Conservation (phyloP, 1,139 yeast genomes). For the Candida smagusa region DNA sequence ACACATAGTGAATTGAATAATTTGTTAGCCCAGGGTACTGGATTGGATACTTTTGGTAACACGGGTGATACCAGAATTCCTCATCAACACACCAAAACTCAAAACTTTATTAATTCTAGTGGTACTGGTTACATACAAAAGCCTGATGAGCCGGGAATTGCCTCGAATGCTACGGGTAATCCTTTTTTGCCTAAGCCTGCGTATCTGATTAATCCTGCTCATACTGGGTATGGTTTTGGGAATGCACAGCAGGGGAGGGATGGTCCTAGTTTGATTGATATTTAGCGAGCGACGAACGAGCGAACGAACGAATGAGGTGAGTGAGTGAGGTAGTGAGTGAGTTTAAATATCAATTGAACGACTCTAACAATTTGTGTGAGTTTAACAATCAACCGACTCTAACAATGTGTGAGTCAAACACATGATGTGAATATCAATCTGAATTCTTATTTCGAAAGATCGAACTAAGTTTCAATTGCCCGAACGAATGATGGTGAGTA, state of each 20-base stretch:
- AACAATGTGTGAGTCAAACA: no score
- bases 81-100: slow-evolving; percentile 85
- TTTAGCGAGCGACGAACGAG: slow-evolving; percentile 15
- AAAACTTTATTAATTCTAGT: slow-evolving; percentile 77
- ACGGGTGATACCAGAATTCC: slow-evolving; percentile 88
- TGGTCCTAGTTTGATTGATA: slow-evolving; percentile 50
- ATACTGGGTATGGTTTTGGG: slow-evolving; percentile 94
- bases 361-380: no score
- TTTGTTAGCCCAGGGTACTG: slow-evolving; percentile 82
- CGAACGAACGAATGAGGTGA: no score
- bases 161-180: slow-evolving; percentile 52
- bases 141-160: slow-evolving; percentile 34
- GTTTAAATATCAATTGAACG: no score
- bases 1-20: slow-evolving; percentile 68
- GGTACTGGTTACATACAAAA: slow-evolving; percentile 77
- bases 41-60: slow-evolving; percentile 94
- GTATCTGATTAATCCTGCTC: slow-evolving; percentile 37
- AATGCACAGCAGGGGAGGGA: slow-evolving; percentile 48
- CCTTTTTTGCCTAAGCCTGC: slow-evolving; percentile 54
- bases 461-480: no score
- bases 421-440: no score
- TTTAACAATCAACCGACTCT: no score
- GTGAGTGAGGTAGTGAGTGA: no score
- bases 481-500: no score
- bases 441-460: no score